Evolutionary conservation across 768 basidiomycete genomes (phyloP), one percentile per base, ranked within the genome.

Genomic region (Pisolithus tinctorius): DNA sequence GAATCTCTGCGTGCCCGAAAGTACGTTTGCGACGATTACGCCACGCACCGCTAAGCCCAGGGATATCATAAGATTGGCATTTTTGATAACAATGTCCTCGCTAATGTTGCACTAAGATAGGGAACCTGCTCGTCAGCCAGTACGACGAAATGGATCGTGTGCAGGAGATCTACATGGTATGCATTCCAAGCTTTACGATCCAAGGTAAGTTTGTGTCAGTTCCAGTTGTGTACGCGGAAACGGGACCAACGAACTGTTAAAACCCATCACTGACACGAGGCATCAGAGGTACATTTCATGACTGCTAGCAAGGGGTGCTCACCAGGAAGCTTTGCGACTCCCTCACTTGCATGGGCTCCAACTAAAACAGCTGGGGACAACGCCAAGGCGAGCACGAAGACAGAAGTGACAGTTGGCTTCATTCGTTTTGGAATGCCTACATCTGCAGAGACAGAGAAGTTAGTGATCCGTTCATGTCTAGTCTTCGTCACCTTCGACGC

Each of bases 151-250:
- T 7, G 10, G 11, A 34, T 44, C 9, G 7, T 4, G 26, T 10
- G 38, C 23, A 17, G 40, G 30, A 29, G 10, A 58, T 73, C 48
- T 52, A 82, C 82, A 55, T 82, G 76, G 61, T 80, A 83, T 7
- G 81, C 83, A 60, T 84, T 84, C 83, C 83, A 85, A 6, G 83
- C 83, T 84, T 46, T 30, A 27, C 39, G 38, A 30, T 14, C 25
- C 27, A 20, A 45, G 20, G 53, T 34, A 10, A 34, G 11, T 34
- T 34, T 11, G 31, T 10, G 10, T 49, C 45, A 60, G 34, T 23
- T 39, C 46, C 36, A 34, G 30, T 58, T 13, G 8, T 16, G 17
- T 16, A 8, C 29, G 4, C 37, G 8, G 14, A 3, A 43, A 14
- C 30, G 47, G 45, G 10, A n/a, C 11, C 10, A 17, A 58, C 79